Evolutionary conservation across 2,329 filamentous ascomycete genomes (phyloP), one percentile per base, ranked within the genome.

Genomic region (Alternaria consortialis): DNA sequence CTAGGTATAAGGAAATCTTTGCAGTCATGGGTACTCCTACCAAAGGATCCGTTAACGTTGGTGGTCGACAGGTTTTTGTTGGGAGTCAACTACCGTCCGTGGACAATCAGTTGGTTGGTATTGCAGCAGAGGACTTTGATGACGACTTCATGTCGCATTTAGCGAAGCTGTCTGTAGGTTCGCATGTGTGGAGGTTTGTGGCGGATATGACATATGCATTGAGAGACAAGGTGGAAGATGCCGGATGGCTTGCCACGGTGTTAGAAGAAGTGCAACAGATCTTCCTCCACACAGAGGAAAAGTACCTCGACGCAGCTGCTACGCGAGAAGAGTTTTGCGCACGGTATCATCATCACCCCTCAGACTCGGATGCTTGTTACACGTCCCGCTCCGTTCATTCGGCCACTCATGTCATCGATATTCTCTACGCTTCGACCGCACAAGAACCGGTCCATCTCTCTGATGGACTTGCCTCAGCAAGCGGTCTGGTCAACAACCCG

Each of bases 261-360:
- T 20, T 20, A 20, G 20, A 20, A 20, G 55, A 44, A 13, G 46
- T 44, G 3, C 48, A 37, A 5, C n/a, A n/a, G 0, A 20, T 52
- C 20, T 43, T 57, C 37, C 5, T 9, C 12, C 3, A 29, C 5
- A 20, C 55, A 8, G 29, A 25, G 6, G 17, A 17, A 8, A 15
- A 51, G 6, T n/a, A 29, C 34, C 55, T 52, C 11, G 20, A 36
- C 8, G 40, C 20, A 43, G 17, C 9, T n/a, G 27, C 11, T 11
- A 17, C 29, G 37, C 46, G 46, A 29, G 15, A 57, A 1, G 20
- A 20, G 15, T 31, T 51, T 25, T 57, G 55, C n/a, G 11, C 8
- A 20, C 31, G 29, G 11, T 58, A 58, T n/a, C 56, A 58, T 13
- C 48, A 58, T 27, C 48, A 58, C 27, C 1, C 17, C 4, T 23